These are phyloP conservation scores for Gnomoniopsis sp. DNA, from an alignment of 2,329 filamentous ascomycete genomes.

Conservation along the genomic window DNA sequence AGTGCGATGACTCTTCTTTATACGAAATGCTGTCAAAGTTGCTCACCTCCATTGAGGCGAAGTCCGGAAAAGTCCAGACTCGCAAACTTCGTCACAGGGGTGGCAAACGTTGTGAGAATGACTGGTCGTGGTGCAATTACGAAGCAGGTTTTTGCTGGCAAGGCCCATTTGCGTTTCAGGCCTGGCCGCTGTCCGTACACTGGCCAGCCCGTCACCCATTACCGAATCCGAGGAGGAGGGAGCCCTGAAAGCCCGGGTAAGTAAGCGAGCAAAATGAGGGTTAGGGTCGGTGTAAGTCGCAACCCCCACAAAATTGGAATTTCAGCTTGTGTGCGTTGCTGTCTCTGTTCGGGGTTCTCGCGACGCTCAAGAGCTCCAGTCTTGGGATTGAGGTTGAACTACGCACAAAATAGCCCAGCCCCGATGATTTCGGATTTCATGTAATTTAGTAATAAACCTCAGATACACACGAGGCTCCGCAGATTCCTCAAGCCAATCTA, in stretches of 20 bases:
- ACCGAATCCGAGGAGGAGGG: background rate
- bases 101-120: slow-evolving; percentile 6
- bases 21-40: too few species aligned
- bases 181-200: background rate
- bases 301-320: background rate
- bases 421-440: too few species aligned
- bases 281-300: slow-evolving; percentile 14
- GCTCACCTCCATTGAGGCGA: background rate
- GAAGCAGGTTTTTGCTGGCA: slow-evolving; percentile 9
- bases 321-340: background rate
- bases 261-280: background rate
- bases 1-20: slow-evolving; percentile 10
- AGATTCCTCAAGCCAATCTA: background rate
- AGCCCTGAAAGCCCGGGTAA: too few species aligned
- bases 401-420: too few species aligned
- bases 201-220: background rate
- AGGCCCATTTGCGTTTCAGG: slow-evolving; percentile 8
- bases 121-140: slow-evolving; percentile 11
- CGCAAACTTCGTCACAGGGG: slow-evolving; percentile 5
- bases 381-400: background rate
- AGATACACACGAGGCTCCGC: background rate
- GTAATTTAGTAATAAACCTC: background rate
- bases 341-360: too few species aligned
- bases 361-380: background rate
- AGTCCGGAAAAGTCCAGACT: slow-evolving; percentile 1